These are phyloP conservation scores for Pneumocystis murina DNA, from an alignment of 1,139 yeast genomes.

Conservation along the genomic window DNA sequence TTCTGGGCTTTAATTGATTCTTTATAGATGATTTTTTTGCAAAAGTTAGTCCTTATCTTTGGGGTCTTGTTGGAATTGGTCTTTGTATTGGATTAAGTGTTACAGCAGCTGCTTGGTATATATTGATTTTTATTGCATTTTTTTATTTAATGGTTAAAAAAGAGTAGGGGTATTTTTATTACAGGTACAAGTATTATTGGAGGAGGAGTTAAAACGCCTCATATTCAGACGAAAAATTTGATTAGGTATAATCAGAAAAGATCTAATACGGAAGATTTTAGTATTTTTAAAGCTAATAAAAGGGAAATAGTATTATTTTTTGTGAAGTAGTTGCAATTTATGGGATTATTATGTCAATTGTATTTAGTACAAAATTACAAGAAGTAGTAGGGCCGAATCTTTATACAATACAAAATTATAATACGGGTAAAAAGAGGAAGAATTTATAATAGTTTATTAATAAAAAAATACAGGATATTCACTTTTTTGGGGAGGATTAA, in stretches of 20 bases:
- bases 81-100: constrained; percentile 87
- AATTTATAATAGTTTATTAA: background rate
- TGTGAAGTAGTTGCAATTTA: constrained; percentile 99
- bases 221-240: constrained; percentile 92
- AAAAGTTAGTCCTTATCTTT: constrained; percentile 84
- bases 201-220: constrained; percentile 94
- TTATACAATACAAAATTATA: constrained; percentile 69
- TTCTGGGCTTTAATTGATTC: background rate
- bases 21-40: constrained; percentile 78
- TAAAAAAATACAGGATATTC: constrained; percentile 34
- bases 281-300: background rate
- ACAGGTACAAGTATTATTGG: constrained; percentile 93
- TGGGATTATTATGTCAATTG: constrained; percentile 96
- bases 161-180: constrained; percentile 61
- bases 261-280: background rate
- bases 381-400: constrained; percentile 46
- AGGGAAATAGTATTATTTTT: constrained; percentile 54
- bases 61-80: constrained; percentile 92
- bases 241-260: constrained; percentile 26
- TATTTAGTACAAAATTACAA: constrained; percentile 80
- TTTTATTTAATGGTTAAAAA: constrained; percentile 6
- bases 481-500: constrained; percentile 94
- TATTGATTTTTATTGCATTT: background rate
- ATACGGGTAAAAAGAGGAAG: constrained; percentile 43
- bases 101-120: constrained; percentile 88